Evolutionary conservation across 805 yeast species (phyloP).

Genomic region (Wickerhamomyces queroliae): DNA sequence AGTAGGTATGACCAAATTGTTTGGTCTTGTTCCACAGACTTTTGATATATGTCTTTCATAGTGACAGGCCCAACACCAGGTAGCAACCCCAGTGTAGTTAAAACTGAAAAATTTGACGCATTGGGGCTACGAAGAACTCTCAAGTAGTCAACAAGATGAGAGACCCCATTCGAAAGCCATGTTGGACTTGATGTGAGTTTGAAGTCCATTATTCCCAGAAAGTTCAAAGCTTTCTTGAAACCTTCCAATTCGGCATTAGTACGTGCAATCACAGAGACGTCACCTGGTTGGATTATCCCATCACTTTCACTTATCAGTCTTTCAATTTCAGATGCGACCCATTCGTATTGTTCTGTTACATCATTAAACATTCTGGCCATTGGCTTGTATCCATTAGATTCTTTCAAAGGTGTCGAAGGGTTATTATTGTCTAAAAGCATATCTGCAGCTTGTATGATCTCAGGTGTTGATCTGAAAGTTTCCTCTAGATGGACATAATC

Average conservation of each 20-base stretch:
- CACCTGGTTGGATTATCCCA: slow-evolving; percentile 36
- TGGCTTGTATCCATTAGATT: slow-evolving; percentile 10
- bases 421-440: slow-evolving; percentile 5
- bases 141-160: slow-evolving; percentile 41
- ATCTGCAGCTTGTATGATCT: slow-evolving; percentile 41
- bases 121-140: slow-evolving; percentile 30
- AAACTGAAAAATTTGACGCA: slow-evolving; percentile 21
- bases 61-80: slow-evolving; percentile 17
- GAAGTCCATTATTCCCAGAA: slow-evolving; percentile 35
- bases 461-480: slow-evolving; percentile 59
- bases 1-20: slow-evolving; percentile 9
- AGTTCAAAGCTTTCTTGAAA: slow-evolving; percentile 31
- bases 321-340: slow-evolving; percentile 38
- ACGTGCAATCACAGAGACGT: slow-evolving; percentile 47
- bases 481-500: slow-evolving; percentile 34
- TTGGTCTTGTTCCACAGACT: slow-evolving; percentile 1
- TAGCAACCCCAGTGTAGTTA: slow-evolving; percentile 21
- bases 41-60: slow-evolving; percentile 15
- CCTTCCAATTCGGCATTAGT: slow-evolving; percentile 44
- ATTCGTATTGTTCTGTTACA: slow-evolving; percentile 33
- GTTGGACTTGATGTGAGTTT: slow-evolving; percentile 41
- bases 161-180: slow-evolving; percentile 43
- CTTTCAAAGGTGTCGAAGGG: neutral
- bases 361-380: slow-evolving; percentile 19
- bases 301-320: slow-evolving; percentile 35